Evolutionary conservation across 148 eudicot genomes (phyloP).

Genomic region (Rhododendron ferrugineum): DNA sequence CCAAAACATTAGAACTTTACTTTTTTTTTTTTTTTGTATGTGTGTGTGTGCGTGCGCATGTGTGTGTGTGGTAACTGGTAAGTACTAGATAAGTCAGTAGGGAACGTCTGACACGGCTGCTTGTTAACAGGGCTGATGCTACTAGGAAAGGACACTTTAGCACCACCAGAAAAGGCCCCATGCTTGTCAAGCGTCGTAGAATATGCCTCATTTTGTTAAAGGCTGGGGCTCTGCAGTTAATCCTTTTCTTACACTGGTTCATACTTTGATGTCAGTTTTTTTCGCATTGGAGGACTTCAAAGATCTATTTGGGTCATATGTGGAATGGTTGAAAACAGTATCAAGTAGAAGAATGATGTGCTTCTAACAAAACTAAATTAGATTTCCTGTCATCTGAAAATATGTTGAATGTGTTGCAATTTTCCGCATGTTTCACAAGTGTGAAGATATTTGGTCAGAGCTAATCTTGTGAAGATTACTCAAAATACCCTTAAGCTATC

Average conservation of each 20-base stretch:
- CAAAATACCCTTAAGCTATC: background rate
- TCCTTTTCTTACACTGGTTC: background rate
- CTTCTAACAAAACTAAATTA: background rate
- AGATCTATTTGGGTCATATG: background rate
- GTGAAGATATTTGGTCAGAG: background rate
- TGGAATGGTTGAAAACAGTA: background rate
- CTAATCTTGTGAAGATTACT: background rate
- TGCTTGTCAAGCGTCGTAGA: background rate
- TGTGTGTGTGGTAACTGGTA: background rate
- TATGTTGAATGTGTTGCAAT: slow-evolving; percentile 5
- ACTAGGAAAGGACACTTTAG: background rate
- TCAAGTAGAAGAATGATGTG: background rate
- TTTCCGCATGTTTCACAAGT: background rate
- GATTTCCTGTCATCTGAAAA: background rate
- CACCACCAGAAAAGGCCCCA: background rate
- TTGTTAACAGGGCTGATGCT: background rate
- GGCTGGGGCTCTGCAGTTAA: background rate
- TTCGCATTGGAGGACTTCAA: background rate
- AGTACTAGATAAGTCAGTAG: background rate
- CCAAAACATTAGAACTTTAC: background rate
- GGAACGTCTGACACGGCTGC: background rate
- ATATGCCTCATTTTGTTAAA: background rate
- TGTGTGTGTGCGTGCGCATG: background rate
- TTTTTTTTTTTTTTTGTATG: background rate
- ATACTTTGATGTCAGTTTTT: background rate